These are phyloP conservation scores for Penicillium hordei DNA, from an alignment of 2,329 filamentous ascomycete genomes.

Conservation along the genomic window DNA sequence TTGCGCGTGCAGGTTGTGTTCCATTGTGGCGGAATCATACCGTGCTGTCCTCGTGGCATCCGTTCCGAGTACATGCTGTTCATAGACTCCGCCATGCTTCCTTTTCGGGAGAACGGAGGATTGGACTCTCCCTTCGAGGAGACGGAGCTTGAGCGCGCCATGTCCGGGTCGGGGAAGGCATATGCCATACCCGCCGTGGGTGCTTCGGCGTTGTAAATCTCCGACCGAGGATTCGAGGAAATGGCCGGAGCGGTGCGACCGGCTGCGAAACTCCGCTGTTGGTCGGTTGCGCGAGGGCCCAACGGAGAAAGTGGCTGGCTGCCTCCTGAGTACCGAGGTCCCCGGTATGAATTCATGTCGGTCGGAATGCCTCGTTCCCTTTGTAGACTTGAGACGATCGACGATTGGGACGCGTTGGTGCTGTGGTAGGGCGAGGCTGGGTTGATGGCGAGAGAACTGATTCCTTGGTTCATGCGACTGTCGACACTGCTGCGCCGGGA, in stretches of 20 bases:
- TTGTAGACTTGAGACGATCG: conserved; percentile 46
- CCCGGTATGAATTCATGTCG: conserved; percentile 42
- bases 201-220: conserved; percentile 52
- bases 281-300: conserved; percentile 36
- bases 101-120: conserved; percentile 45
- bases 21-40: conserved; percentile 29
- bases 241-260: conserved; percentile 52
- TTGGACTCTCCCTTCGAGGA: conserved; percentile 36
- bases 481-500: conserved; percentile 52
- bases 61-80: conserved; percentile 51
- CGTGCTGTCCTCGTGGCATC: conserved; percentile 49
- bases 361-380: conserved; percentile 44
- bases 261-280: conserved; percentile 45
- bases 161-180: conserved; percentile 52
- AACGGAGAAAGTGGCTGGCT: conserved; percentile 44
- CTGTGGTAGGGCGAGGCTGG: conserved; percentile 50
- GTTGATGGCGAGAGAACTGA: conserved; percentile 49
- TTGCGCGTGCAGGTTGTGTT: neutral
- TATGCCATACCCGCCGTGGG: conserved; percentile 52
- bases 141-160: conserved; percentile 41
- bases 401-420: conserved; percentile 48
- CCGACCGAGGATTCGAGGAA: conserved; percentile 49
- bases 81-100: conserved; percentile 49
- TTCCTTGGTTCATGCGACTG: conserved; percentile 51
- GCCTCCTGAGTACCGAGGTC: conserved; percentile 42